A percentile compares a stretch with the other conserved stretches of the same genome.
Evolutionary conservation across 257 asterid genomes (phyloP).

Genomic region (Nicotiana knightiana): DNA sequence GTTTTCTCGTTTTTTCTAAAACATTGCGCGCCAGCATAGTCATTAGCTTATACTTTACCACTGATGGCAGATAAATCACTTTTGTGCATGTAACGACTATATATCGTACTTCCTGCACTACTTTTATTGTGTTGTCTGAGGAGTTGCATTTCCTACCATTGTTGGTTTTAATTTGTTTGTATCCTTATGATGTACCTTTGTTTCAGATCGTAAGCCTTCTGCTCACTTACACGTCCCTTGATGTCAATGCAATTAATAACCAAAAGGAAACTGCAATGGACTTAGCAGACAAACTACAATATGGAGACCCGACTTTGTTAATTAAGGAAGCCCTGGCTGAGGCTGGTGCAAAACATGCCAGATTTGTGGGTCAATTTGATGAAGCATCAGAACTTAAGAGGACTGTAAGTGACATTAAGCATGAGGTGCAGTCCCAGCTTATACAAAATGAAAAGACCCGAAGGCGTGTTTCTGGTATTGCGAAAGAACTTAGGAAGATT

Average conservation of each 20-base stretch:
- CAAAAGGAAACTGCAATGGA: constrained; percentile 91
- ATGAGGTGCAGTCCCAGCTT: constrained; percentile 91
- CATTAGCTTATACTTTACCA: neutral
- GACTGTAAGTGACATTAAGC: constrained; percentile 92
- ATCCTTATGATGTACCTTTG: neutral
- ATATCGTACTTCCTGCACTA: neutral
- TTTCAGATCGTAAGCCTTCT: constrained; percentile 70
- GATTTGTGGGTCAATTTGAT: constrained; percentile 56
- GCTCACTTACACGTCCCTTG: constrained; percentile 51
- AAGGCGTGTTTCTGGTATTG: constrained; percentile 85
- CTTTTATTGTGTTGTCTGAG: neutral
- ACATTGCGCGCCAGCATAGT: neutral
- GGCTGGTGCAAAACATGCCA: constrained; percentile 85
- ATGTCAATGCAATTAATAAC: constrained; percentile 66
- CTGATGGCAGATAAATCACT: too few relatives aligned
- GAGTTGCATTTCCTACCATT: neutral
- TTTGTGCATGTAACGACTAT: neutral
- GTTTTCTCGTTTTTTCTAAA: neutral
- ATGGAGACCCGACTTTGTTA: constrained; percentile 56
- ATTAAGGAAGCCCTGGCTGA: constrained; percentile 65
- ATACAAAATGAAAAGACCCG: constrained; percentile 85
- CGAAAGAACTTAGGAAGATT: constrained; percentile 90
- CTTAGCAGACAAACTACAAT: constrained; percentile 88
- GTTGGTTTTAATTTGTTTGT: neutral
- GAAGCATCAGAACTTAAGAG: constrained; percentile 81